Evolutionary conservation across 2,329 filamentous ascomycete species (phyloP), one percentile per base, ranked within the genome.

Genomic region (Metarhizium brunneum): DNA sequence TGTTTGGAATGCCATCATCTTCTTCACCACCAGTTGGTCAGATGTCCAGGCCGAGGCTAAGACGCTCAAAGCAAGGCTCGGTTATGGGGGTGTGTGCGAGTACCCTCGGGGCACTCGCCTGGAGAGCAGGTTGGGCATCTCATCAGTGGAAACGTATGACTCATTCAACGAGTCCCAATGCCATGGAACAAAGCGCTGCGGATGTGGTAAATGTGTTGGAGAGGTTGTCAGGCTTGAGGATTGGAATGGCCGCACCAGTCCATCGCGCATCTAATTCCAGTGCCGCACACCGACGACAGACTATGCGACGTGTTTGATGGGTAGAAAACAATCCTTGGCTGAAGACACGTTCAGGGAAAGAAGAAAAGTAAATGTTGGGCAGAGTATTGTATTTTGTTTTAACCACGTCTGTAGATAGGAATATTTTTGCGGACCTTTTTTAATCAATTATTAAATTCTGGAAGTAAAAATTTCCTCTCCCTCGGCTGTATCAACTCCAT

Each of bases 1-100:
- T 0, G 82, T 90, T 51, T 92, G 88, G 87, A 92, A 92, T 64
- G 80, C 85, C 38, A 70, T 88, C 51, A 89, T 92, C 52, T 92
- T 90, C 68, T 80, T 87, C 58, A 82, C 79, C 2, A 88, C 86
- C 1, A 88, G 76, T 61, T 82, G 76, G 78, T 62, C 59, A 14
- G 63, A 58, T 1, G 60, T 72, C 10, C 45, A 61, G 47, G 67
- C 65, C n/a, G 68, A 67, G 48, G n/a, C 61, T 4, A 58, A 48
- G 45, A 52, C 54, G 18, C 30, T 59, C 6, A 64, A 54, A 48
- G 59, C 55, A 18, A 62, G 57, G 30, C 53, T 59, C n/a, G 54
- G 51, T 48, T 47, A 40, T 36, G 53, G 38, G 5, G 13, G 55
- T n/a, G 51, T 40, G 6, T 40, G 40, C 10, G 52, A 60, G 11